Evolutionary conservation across 345 rosid species (phyloP), one percentile per base, ranked within the genome.

Genomic region (Anacardium occidentale): DNA sequence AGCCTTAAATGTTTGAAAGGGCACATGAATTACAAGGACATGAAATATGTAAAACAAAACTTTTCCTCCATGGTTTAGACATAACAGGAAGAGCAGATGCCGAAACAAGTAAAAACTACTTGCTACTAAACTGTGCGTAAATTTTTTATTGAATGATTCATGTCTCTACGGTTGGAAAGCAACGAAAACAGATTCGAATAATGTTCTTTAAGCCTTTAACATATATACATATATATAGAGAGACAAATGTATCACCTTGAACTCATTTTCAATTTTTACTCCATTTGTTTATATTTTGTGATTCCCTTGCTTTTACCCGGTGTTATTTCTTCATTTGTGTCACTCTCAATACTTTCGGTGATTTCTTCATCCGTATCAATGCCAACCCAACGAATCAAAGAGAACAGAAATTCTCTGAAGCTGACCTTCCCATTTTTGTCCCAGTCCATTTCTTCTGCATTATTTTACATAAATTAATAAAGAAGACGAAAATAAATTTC

Each of bases 401-500:
- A 88, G 78, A 87, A 94, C 61, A 94, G 79, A 81, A 94, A 88
- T 75, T 94, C 91, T 62, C 97, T 84, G 83, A 91, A 90, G 72
- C 88, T 87, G 62, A 89, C 94, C 51, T 78, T 88, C 71, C 97
- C 95, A 76, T 85, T 88, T 74, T 82, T 85, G 77, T 90, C 86
- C 92, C 94, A 90, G 75, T 94, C 96, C 92, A 94, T 86, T 89
- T 94, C 97, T 69, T 84, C 98, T 91, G 91, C 88, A 86, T 77
- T 60, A 55, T 32, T 34, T 74, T 29, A 62, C 12, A 42, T 68
- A 56, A 79, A 61, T 68, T 58, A 76, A 44, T 54, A 75, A 64
- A 22, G 75, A 60, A 57, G 29, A 55, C 25, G 25, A 62, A 10
- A 37, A 40, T 10, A 66, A 59, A 10, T 47, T 17, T 21, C 18